phyloP scores from a whole-genome alignment of 2,329 filamentous ascomycete genomes.

The Aspergillus awamori region DNA sequence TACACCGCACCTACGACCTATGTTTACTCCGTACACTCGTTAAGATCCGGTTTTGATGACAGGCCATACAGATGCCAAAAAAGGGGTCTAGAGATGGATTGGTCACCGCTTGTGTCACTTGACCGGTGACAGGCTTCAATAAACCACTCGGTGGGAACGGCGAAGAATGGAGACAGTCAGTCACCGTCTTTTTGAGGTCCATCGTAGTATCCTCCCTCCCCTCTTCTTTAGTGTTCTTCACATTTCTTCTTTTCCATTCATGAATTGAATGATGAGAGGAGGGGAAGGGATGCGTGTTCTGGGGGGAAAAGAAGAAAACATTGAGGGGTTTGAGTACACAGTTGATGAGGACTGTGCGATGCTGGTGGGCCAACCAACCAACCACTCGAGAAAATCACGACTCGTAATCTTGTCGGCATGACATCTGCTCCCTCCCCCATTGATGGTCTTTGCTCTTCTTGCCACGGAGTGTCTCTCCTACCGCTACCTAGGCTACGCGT shows the following conservation, averaged over 20 bases:
- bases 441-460: neutral
- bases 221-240: neutral
- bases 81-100: conserved; percentile 1
- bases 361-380: neutral
- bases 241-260: neutral
- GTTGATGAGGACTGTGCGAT: neutral
- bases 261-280: neutral
- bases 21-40: neutral
- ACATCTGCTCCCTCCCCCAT: conserved; percentile 10
- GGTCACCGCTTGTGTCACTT: conserved; percentile 7
- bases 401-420: conserved; percentile 17
- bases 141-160: neutral
- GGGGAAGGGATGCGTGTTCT: neutral
- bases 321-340: neutral
- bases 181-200: conserved; percentile 1
- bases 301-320: neutral
- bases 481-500: neutral
- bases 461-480: neutral
- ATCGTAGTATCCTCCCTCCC: neutral
- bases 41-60: conserved; percentile 5
- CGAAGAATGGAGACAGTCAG: neutral
- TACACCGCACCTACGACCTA: neutral
- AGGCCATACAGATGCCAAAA: conserved; percentile 4
- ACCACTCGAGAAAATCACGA: neutral
- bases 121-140: neutral